phyloP scores from a whole-genome alignment of 345 rosid genomes.

The Nephelium lappaceum region DNA sequence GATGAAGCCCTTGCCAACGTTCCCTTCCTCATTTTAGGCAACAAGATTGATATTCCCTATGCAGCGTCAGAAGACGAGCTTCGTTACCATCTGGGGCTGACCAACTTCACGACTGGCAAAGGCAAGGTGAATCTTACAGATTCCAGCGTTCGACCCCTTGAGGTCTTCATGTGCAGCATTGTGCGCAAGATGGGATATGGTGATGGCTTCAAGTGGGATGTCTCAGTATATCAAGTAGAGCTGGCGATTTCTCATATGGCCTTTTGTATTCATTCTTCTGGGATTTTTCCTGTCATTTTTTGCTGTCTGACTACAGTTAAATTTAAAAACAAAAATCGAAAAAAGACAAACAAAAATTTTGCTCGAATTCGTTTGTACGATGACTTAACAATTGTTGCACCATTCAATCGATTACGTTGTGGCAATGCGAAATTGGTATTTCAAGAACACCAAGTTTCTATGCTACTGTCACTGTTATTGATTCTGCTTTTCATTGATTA shows the following conservation, averaged over 20 bases:
- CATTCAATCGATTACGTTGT: conserved; percentile 5
- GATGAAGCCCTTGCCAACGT: conserved; percentile 53
- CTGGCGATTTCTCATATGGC: conserved; percentile 8
- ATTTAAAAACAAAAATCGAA: neutral
- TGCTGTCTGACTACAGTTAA: conserved; percentile 13
- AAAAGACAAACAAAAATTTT: neutral
- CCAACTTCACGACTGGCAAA: conserved; percentile 59
- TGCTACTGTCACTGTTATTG: neutral
- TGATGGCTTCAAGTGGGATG: conserved; percentile 66
- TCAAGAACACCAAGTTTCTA: neutral
- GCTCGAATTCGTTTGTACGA: conserved; percentile 3
- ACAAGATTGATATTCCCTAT: conserved; percentile 61
- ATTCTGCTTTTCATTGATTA: neutral
- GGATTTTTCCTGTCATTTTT: conserved; percentile 21
- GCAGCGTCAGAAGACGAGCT: conserved; percentile 63
- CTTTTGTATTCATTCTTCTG: conserved; percentile 13
- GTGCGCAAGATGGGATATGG: conserved; percentile 72
- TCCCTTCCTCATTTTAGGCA: conserved; percentile 61
- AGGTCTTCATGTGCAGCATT: conserved; percentile 68
- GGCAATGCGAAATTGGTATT: conserved; percentile 13
- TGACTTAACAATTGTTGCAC: conserved; percentile 7
- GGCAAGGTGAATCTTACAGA: conserved; percentile 49
- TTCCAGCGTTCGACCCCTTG: conserved; percentile 49
- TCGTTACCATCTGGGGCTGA: conserved; percentile 50
- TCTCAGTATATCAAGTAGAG: conserved; percentile 68